Evolutionary conservation across 306 rosid species (phyloP).

Genomic region (Argentina anserina): DNA sequence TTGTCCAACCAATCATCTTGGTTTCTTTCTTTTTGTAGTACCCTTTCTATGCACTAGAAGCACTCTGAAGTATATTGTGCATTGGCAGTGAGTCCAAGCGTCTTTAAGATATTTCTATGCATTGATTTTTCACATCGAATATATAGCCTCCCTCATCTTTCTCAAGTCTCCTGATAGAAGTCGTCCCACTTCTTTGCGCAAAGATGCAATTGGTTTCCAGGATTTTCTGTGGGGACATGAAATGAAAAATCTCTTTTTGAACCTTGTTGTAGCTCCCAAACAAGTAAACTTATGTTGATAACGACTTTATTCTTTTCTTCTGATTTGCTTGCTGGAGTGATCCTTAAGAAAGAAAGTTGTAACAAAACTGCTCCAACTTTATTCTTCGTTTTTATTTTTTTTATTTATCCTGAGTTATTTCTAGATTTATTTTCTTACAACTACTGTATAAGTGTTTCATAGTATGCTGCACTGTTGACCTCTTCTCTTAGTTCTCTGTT

Average conservation of each 20-base stretch:
- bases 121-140: not conserved
- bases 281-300: not conserved
- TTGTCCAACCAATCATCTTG: no score
- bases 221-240: not conserved
- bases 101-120: not conserved
- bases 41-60: not conserved
- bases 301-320: not conserved
- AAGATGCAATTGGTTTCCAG: not conserved
- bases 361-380: not conserved
- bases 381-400: not conserved
- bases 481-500: not conserved
- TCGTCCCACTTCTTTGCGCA: not conserved
- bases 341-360: not conserved
- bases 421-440: not conserved
- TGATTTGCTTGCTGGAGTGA: not conserved
- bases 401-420: not conserved
- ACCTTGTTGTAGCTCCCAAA: not conserved
- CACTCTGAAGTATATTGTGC: not conserved
- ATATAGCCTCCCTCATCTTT: not conserved
- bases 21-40: no score
- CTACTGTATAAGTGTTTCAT: not conserved
- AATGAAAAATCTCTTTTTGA: not conserved
- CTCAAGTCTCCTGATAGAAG: not conserved
- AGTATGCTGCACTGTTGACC: not conserved
- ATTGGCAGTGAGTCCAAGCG: not conserved